phyloP scores from a whole-genome alignment of 164 flowering plant genomes.

The Buxus sempervirens region DNA sequence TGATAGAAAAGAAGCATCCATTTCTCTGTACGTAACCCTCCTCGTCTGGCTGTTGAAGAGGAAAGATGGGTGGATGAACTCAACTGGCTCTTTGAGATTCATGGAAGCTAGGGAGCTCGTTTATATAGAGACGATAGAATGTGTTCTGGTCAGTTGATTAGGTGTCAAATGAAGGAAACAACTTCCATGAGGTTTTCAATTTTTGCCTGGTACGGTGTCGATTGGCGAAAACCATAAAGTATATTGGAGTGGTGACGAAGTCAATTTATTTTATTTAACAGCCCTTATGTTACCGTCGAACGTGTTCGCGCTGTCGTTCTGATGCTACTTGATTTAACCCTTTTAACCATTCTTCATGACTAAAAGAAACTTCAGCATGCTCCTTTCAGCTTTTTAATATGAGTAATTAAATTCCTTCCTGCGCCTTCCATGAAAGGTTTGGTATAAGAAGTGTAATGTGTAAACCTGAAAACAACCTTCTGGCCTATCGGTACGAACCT shows the following conservation, averaged over 20 bases:
- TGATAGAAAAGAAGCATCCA: constrained; percentile 19
- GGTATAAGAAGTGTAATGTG: neutral
- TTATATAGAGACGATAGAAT: neutral
- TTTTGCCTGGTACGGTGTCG: constrained; percentile 15
- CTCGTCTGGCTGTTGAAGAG: neutral
- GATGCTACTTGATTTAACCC: too few species aligned
- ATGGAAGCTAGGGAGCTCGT: neutral
- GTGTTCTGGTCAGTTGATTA: constrained; percentile 22
- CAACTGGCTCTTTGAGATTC: neutral
- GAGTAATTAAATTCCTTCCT: neutral
- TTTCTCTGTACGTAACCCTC: neutral
- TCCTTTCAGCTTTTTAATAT: too few species aligned
- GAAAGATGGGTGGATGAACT: neutral
- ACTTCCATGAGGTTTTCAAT: neutral
- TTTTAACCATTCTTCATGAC: neutral
- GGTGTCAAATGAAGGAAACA: constrained; percentile 18
- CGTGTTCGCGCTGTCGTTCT: neutral
- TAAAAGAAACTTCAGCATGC: neutral
- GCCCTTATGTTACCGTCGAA: neutral
- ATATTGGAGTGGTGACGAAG: constrained; percentile 29
- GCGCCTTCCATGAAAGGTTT: constrained; percentile 8
- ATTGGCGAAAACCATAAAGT: neutral
- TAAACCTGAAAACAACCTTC: neutral
- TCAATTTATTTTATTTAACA: constrained; percentile 2
- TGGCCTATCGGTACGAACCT: neutral